Percentiles rank a stretch among this genome's conserved stretches.
These are phyloP conservation scores for Raphidocelis subcapitata DNA, from an alignment of 139 green algal species.

Conservation along the genomic window DNA sequence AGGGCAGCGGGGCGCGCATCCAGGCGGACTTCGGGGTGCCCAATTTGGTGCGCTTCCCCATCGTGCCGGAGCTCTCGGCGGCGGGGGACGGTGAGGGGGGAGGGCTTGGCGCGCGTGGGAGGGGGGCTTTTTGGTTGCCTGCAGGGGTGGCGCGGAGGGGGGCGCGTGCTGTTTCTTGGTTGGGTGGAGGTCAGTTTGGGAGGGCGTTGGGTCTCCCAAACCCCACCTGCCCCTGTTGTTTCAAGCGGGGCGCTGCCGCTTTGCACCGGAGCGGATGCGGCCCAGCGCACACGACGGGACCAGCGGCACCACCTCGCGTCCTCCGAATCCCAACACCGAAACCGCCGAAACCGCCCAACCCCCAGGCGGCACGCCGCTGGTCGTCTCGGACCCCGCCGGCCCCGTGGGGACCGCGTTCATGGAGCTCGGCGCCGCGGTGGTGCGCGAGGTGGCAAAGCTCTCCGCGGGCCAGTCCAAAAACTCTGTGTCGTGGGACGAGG, in stretches of 20 bases:
- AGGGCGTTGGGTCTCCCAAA: not conserved
- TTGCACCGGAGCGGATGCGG: too few species aligned
- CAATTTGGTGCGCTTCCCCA: constrained; percentile 93
- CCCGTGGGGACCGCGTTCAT: constrained; percentile 68
- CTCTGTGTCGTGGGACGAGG: constrained; percentile 43
- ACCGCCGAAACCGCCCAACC: not conserved
- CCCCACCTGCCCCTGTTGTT: too few species aligned
- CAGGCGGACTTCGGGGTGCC: constrained; percentile 90
- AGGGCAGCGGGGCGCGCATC: constrained; percentile 77
- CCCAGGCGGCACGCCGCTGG: constrained; percentile 81
- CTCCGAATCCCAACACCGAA: not conserved
- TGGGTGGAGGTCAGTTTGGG: too few species aligned
- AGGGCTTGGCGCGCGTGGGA: too few species aligned
- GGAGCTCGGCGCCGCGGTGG: constrained; percentile 89
- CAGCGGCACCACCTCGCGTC: not conserved
- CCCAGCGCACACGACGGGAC: too few species aligned
- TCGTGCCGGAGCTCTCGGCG: constrained; percentile 84
- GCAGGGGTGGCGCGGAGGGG: too few species aligned
- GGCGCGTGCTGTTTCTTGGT: too few species aligned
- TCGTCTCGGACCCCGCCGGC: constrained; percentile 79
- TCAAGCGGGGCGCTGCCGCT: too few species aligned
- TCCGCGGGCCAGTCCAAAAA: constrained; percentile 29
- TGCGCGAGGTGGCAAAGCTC: constrained; percentile 91
- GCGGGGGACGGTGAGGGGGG: constrained; percentile 79
- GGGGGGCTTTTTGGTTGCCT: too few species aligned